Conservation (phyloP, 805 yeast species). For the Torulaspora maleeae region DNA sequence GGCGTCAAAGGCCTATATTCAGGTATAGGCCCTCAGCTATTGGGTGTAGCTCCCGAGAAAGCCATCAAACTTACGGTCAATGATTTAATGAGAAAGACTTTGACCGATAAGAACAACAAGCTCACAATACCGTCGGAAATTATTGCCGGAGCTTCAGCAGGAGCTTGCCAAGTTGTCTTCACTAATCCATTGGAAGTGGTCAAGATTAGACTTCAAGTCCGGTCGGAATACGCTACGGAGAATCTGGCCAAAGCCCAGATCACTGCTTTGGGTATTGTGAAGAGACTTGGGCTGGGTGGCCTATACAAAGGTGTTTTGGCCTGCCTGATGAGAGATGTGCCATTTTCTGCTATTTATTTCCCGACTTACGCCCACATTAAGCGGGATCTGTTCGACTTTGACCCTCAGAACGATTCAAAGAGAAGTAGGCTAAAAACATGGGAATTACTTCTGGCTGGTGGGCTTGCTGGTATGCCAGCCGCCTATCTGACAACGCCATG, state of each 20-base stretch:
- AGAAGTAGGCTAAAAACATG: constrained; percentile 63
- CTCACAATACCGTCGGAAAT: constrained; percentile 60
- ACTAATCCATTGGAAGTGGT: constrained; percentile 96
- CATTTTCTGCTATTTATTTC: constrained; percentile 94
- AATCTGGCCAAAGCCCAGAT: constrained; percentile 33
- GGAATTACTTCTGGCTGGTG: constrained; percentile 85
- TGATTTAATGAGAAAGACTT: constrained; percentile 73
- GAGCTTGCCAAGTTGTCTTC: constrained; percentile 93
- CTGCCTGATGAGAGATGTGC: constrained; percentile 90
- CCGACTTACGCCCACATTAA: constrained; percentile 95
- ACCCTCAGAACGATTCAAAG: constrained; percentile 60
- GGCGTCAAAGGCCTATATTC: constrained; percentile 85
- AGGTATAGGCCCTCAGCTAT: constrained; percentile 88
- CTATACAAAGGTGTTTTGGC: constrained; percentile 89
- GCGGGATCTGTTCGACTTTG: constrained; percentile 73
- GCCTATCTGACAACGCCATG: constrained; percentile 95
- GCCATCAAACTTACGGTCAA: constrained; percentile 94
- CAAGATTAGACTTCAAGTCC: constrained; percentile 90
- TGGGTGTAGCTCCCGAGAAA: constrained; percentile 98
- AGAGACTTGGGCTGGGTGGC: constrained; percentile 75
- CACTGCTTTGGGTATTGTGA: constrained; percentile 58
- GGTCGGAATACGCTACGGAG: constrained; percentile 60
- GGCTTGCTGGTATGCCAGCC: constrained; percentile 96
- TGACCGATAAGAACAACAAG: constrained; percentile 51
- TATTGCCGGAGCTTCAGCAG: constrained; percentile 88